These are phyloP conservation scores for Penicillium canariense DNA, from an alignment of 495 filamentous ascomycete species.

Conservation along the genomic window DNA sequence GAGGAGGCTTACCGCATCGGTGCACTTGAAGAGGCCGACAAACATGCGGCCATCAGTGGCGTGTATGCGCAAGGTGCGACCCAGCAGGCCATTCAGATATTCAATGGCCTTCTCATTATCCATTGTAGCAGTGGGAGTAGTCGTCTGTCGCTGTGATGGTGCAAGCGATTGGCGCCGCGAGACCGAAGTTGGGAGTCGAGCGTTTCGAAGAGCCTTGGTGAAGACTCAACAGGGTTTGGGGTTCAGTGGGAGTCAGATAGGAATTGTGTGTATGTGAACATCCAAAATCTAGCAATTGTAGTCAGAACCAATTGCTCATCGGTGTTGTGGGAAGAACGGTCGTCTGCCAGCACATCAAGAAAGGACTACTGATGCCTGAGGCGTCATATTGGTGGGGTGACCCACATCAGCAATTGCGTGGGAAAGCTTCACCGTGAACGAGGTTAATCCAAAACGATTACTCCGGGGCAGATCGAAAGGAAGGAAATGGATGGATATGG, in stretches of 20 bases:
- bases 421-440: neutral
- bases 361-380: constrained; percentile 9
- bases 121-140: constrained; percentile 24
- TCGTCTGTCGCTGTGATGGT: neutral
- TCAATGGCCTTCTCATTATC: constrained; percentile 39
- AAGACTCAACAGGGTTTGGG: neutral
- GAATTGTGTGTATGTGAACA: neutral
- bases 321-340: neutral
- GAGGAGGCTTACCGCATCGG: constrained; percentile 65
- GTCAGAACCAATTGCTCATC: neutral
- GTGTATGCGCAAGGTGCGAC: constrained; percentile 65
- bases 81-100: constrained; percentile 49
- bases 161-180: neutral
- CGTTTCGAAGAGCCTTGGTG: neutral
- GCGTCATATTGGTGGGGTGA: constrained; percentile 1
- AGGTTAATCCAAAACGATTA: neutral
- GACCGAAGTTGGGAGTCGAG: neutral
- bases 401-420: neutral
- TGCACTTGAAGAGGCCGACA: constrained; percentile 87
- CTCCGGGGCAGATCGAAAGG: too few species aligned
- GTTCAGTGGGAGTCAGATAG: neutral
- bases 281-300: neutral
- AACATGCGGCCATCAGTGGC: constrained; percentile 87
- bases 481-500: neutral
- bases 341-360: neutral